Evolutionary conservation across 2,329 filamentous ascomycete genomes (phyloP).

Genomic region (Aschersonia sp.): DNA sequence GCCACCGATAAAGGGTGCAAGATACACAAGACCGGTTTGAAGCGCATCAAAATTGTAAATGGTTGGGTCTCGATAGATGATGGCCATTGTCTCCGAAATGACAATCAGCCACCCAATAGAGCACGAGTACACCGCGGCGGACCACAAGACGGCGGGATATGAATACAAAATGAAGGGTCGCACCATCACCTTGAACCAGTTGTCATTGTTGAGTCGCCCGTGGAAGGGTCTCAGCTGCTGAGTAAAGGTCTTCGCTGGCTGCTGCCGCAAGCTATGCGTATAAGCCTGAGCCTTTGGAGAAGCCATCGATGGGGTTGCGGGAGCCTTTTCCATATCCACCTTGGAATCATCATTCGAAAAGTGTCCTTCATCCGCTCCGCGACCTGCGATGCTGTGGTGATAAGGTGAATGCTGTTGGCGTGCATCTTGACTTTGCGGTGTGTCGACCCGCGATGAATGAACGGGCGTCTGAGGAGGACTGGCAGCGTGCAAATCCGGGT

Average conservation of each 20-base stretch:
- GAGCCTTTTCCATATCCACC: constrained; percentile 26
- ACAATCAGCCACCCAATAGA: constrained; percentile 94
- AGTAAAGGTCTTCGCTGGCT: constrained; percentile 53
- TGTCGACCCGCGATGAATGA: too few species aligned
- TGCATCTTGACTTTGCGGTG: too few species aligned
- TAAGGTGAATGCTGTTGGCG: too few species aligned
- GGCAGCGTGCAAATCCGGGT: too few species aligned
- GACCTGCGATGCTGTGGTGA: too few species aligned
- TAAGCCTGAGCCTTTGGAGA: constrained; percentile 18
- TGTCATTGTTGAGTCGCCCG: constrained; percentile 63
- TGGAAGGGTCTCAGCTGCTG: constrained; percentile 66
- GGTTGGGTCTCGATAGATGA: constrained; percentile 56
- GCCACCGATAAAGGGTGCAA: constrained; percentile 80
- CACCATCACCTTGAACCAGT: constrained; percentile 62
- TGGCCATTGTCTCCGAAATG: constrained; percentile 71
- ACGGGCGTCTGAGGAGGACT: too few species aligned
- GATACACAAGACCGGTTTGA: constrained; percentile 72
- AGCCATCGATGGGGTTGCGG: constrained; percentile 17
- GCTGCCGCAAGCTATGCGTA: constrained; percentile 55
- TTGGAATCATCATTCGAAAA: too few species aligned
- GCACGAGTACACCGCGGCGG: constrained; percentile 67
- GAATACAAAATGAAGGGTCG: constrained; percentile 76
- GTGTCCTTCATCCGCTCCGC: too few species aligned
- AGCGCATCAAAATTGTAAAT: constrained; percentile 71
- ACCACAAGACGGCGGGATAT: constrained; percentile 86